These are phyloP conservation scores for Xylariomycetidae sp. DNA, from an alignment of 2,329 filamentous ascomycete genomes.

Conservation along the genomic window DNA sequence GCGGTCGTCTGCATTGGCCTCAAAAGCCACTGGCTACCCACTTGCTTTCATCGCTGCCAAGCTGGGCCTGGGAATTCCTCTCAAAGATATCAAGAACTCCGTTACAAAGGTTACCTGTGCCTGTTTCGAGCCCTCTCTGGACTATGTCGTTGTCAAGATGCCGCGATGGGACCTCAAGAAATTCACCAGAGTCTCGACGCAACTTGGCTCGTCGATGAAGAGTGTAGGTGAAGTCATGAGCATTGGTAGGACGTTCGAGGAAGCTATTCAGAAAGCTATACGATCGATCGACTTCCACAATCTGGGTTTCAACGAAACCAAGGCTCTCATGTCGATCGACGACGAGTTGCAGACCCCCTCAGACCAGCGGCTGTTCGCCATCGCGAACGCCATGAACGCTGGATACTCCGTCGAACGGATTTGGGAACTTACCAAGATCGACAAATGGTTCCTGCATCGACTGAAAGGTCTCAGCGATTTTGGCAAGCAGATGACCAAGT, in stretches of 20 bases:
- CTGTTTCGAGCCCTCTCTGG: conserved; percentile 96
- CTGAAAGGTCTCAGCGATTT: conserved; percentile 91
- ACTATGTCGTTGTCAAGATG: conserved; percentile 99
- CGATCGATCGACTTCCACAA: conserved; percentile 93
- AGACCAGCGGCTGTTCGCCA: conserved; percentile 93
- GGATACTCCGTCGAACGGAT: conserved; percentile 96
- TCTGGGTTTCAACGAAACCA: conserved; percentile 87
- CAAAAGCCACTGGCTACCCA: conserved; percentile 95
- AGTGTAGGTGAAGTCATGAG: conserved; percentile 99
- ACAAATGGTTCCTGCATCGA: conserved; percentile 95
- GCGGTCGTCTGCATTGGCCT: conserved; percentile 89
- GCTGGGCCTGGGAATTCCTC: conserved; percentile 85
- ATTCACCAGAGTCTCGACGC: conserved; percentile 92
- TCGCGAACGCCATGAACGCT: conserved; percentile 93
- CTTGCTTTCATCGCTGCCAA: conserved; percentile 96
- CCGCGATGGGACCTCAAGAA: conserved; percentile 99
- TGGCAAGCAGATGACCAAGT: conserved; percentile 69
- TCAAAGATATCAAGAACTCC: conserved; percentile 95
- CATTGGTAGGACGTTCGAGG: conserved; percentile 93
- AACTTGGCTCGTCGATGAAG: conserved; percentile 98
- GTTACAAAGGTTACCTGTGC: conserved; percentile 95
- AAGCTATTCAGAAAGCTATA: conserved; percentile 98
- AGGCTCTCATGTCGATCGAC: conserved; percentile 91
- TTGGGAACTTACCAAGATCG: conserved; percentile 97
- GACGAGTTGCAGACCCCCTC: conserved; percentile 95